Conservation (phyloP, 2,329 filamentous ascomycete genomes). For the Ascochyta clinopodiicola region DNA sequence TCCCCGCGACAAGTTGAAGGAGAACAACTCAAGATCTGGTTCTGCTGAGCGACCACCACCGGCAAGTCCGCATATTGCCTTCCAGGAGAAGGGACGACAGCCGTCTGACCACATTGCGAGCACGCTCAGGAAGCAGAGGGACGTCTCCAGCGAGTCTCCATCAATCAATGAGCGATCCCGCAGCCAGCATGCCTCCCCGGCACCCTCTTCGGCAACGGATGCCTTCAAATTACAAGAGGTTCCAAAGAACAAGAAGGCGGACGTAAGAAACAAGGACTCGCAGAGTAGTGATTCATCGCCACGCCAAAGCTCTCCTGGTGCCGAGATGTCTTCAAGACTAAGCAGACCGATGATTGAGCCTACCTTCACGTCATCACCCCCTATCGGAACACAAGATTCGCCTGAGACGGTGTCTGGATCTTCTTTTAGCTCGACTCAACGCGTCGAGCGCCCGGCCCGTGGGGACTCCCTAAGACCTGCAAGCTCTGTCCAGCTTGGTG, state of each 20-base stretch:
- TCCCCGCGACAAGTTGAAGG: slow-evolving; percentile 52
- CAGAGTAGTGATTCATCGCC: slow-evolving; percentile 49
- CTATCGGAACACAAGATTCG: slow-evolving; percentile 46
- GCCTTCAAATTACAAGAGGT: slow-evolving; percentile 81
- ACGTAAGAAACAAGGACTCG: slow-evolving; percentile 53
- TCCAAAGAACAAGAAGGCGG: slow-evolving; percentile 67
- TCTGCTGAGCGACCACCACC: slow-evolving; percentile 52
- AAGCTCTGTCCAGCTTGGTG: slow-evolving; percentile 64
- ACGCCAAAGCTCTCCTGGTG: slow-evolving; percentile 50
- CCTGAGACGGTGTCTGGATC: slow-evolving; percentile 41
- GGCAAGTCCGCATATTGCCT: slow-evolving; percentile 86
- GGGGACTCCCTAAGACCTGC: slow-evolving; percentile 66
- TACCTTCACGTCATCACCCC: slow-evolving; percentile 47
- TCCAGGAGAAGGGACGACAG: slow-evolving; percentile 80
- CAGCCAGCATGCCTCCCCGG: slow-evolving; percentile 47
- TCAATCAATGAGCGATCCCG: slow-evolving; percentile 58
- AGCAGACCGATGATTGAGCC: slow-evolving; percentile 44
- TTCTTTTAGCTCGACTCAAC: slow-evolving; percentile 49
- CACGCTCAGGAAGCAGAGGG: slow-evolving; percentile 57
- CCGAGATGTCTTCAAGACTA: slow-evolving; percentile 46
- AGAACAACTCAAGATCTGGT: slow-evolving; percentile 53
- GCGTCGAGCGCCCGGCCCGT: slow-evolving; percentile 59
- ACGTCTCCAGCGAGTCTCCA: slow-evolving; percentile 39
- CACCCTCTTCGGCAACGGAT: slow-evolving; percentile 44
- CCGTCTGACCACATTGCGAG: slow-evolving; percentile 67